Percentiles rank a stretch among this genome's conserved stretches.
phyloP scores from a whole-genome alignment of 1,284 basidiomycete species.

The Microbotryomycetes sp. region DNA sequence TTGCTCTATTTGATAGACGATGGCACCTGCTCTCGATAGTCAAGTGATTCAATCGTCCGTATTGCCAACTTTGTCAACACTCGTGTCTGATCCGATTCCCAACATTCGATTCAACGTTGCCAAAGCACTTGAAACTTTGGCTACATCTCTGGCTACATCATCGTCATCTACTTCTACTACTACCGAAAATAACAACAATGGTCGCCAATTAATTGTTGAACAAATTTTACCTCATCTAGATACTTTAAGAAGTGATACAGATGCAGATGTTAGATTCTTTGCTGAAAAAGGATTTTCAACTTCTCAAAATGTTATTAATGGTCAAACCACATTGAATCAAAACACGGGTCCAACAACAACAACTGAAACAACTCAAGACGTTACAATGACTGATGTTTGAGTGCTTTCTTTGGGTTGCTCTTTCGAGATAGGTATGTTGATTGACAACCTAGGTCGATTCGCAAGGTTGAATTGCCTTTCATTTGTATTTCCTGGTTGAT shows the following conservation, averaged over 20 bases:
- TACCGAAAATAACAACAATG: slow-evolving; percentile 45
- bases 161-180: slow-evolving; percentile 48
- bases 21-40: slow-evolving; percentile 83
- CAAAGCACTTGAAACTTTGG: slow-evolving; percentile 69
- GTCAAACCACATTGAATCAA: neutral
- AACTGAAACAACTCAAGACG: neutral
- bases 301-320: slow-evolving; percentile 15
- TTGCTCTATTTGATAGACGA: slow-evolving; percentile 56
- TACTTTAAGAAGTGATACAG: slow-evolving; percentile 79
- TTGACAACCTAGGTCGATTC: too few relatives aligned
- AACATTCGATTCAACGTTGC: slow-evolving; percentile 99
- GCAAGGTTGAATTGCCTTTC: too few relatives aligned
- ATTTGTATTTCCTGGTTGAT: too few relatives aligned
- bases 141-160: slow-evolving; percentile 59
- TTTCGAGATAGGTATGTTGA: too few relatives aligned
- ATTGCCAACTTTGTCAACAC: slow-evolving; percentile 73
- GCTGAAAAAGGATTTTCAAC: slow-evolving; percentile 43
- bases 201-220: slow-evolving; percentile 63
- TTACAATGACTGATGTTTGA: neutral
- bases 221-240: slow-evolving; percentile 77
- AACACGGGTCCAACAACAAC: neutral
- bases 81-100: slow-evolving; percentile 88
- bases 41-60: slow-evolving; percentile 81
- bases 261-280: slow-evolving; percentile 86
- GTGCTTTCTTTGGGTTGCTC: too few relatives aligned